These are phyloP conservation scores for Lumnitzera littorea DNA, from an alignment of 345 rosid species.

Conservation along the genomic window DNA sequence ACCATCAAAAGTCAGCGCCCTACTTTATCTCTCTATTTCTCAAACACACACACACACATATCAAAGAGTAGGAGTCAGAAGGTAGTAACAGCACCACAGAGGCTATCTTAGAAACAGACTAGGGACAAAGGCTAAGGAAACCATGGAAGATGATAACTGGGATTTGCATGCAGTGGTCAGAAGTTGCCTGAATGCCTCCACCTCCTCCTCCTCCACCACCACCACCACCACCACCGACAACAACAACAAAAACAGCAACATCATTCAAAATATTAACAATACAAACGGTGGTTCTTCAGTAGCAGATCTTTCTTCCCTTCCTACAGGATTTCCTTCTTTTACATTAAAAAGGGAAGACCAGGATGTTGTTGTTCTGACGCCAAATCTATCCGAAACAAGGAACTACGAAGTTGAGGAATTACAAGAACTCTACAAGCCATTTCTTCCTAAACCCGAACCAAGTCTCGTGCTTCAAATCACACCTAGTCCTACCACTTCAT, in stretches of 20 bases:
- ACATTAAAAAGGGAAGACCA: no score
- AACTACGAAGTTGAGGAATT: slow-evolving; percentile 32
- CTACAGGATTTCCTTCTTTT: no score
- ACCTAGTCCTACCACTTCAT: slow-evolving; percentile 30
- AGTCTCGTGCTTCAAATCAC: slow-evolving; percentile 18
- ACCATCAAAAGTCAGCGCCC: slow-evolving; percentile 7
- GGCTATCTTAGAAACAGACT: no score
- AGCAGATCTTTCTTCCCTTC: no score
- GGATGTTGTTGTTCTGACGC: no score
- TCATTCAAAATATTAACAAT: no score
- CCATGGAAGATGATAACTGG: slow-evolving; percentile 41
- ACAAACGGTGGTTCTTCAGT: no score
- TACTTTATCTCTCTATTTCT: slow-evolving; percentile 9
- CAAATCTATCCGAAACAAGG: no score
- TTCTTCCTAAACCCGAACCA: slow-evolving; percentile 33
- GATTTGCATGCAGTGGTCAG: slow-evolving; percentile 95
- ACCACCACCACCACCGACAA: not conserved
- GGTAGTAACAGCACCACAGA: not conserved
- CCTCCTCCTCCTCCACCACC: slow-evolving; percentile 15
- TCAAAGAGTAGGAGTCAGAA: not conserved
- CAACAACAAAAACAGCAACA: not conserved
- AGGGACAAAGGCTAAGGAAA: not conserved
- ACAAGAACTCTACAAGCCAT: slow-evolving; percentile 74
- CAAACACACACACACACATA: slow-evolving; percentile 1
- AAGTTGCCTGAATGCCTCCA: slow-evolving; percentile 43